Evolutionary conservation across 768 basidiomycete genomes (phyloP), one percentile per base, ranked within the genome.

Genomic region (Boletus fagicola): DNA sequence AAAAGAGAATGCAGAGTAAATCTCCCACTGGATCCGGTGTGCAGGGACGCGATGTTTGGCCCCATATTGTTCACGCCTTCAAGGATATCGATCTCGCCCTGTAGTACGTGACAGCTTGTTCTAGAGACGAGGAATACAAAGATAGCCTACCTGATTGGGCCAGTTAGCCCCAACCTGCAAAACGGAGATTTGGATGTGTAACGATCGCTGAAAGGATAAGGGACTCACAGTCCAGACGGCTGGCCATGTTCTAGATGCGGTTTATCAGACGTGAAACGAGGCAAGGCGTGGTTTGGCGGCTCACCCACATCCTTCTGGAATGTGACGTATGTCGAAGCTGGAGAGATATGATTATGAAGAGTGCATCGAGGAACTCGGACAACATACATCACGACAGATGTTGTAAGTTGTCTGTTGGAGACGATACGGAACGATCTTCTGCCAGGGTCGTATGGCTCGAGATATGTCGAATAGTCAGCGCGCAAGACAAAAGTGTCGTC

Each of bases 71-170:
- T 81, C 49, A 81, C 78, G 5, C 77, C 76, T 60, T 83, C 81
- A 42, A 81, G 65, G 48, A 81, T 77, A 64, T 83, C 81, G 48
- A 81, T 74, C 62, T 83, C 80, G 40, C 68, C 70, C 65, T 72
- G 16, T 10, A 0, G n/a, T 13, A 16, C 20, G 16, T 33, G 45
- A 53, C 28, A 44, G 24, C 28, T 16, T 36, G 16, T n/a, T 22
- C 16, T 1, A 20, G 30, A 35, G 15, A 12, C 30, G 35, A 53
- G 30, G 4, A n/a, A 20, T 28, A 6, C 13, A 26, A 15, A 43
- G 7, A 44, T 30, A 31, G 39, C 49, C 0, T 31, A 49, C 67
- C n/a, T 58, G 15, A 24, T 59, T 49, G 13, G 67, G 67, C 67
- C 67, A 68, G 50, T 61, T 10, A 26, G 20, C 6, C 5, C 65